These are phyloP conservation scores for Cryptosporidium bovis DNA, from an alignment of 169 alveolate species.

Conservation along the genomic window DNA sequence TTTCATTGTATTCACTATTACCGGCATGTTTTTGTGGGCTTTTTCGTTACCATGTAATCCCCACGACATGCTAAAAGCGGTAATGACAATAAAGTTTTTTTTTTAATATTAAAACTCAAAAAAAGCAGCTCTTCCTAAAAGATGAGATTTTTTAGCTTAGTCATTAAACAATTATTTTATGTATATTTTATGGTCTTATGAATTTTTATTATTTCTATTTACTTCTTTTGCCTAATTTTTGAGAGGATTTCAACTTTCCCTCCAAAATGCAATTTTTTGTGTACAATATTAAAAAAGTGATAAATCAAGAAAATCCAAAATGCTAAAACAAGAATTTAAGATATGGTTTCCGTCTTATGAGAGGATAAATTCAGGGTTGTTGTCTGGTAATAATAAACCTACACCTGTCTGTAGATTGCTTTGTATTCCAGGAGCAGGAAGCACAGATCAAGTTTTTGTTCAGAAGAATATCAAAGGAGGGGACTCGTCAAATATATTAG, in stretches of 20 bases:
- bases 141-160: background rate
- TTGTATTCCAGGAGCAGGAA: slow-evolving; percentile 74
- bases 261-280: too few species aligned
- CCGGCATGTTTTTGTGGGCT: slow-evolving; percentile 74
- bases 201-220: too few species aligned
- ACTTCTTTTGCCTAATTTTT: too few species aligned
- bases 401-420: slow-evolving; percentile 35
- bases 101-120: background rate
- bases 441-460: slow-evolving; percentile 61
- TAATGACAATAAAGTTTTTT: background rate
- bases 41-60: slow-evolving; percentile 43
- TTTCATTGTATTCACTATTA: background rate
- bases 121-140: background rate
- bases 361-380: slow-evolving; percentile 23
- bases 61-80: slow-evolving; percentile 55
- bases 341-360: slow-evolving; percentile 63
- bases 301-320: background rate
- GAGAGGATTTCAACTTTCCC: too few species aligned
- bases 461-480: slow-evolving; percentile 6
- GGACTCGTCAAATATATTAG: slow-evolving; percentile 17
- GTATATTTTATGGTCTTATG: too few species aligned
- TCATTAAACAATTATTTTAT: too few species aligned
- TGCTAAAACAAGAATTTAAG: slow-evolving; percentile 30
- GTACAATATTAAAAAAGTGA: background rate
- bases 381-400: background rate